phyloP scores from a whole-genome alignment of 768 basidiomycete species.

The Boletellus ananiceps region DNA sequence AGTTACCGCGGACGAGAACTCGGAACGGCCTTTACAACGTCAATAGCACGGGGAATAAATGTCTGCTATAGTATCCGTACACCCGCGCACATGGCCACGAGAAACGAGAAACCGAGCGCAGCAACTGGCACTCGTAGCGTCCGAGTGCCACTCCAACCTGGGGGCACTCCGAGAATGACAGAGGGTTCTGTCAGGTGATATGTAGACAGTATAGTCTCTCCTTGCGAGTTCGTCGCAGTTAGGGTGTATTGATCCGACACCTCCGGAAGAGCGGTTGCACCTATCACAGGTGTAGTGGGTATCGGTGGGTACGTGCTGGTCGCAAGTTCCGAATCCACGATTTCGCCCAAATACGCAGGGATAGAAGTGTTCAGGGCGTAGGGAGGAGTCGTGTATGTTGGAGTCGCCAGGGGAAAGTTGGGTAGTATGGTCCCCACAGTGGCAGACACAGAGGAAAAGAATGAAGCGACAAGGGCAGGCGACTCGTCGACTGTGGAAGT shows the following conservation, averaged over 20 bases:
- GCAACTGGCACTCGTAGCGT: constrained; percentile 5
- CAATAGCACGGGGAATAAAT: not conserved
- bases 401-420: constrained; percentile 64
- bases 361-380: constrained; percentile 71
- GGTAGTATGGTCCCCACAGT: constrained; percentile 67
- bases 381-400: constrained; percentile 54
- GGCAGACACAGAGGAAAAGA: constrained; percentile 58
- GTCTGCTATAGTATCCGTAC: constrained; percentile 16
- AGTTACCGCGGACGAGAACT: not conserved
- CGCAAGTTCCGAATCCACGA: constrained; percentile 59
- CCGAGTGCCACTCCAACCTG: constrained; percentile 43
- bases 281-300: constrained; percentile 39
- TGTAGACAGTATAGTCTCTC: constrained; percentile 49
- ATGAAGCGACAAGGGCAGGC: constrained; percentile 40
- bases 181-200: constrained; percentile 44
- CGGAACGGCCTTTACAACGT: too few species aligned
- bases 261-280: constrained; percentile 53
- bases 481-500: constrained; percentile 39
- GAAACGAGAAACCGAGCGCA: constrained; percentile 9
- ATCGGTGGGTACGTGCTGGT: constrained; percentile 68
- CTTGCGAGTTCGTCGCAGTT: constrained; percentile 51
- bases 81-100: constrained; percentile 9
- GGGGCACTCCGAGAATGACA: constrained; percentile 59
- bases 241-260: constrained; percentile 53
- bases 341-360: constrained; percentile 47